phyloP scores from a whole-genome alignment of 140 eudicot species.

The Ambrosia hybrid region DNA sequence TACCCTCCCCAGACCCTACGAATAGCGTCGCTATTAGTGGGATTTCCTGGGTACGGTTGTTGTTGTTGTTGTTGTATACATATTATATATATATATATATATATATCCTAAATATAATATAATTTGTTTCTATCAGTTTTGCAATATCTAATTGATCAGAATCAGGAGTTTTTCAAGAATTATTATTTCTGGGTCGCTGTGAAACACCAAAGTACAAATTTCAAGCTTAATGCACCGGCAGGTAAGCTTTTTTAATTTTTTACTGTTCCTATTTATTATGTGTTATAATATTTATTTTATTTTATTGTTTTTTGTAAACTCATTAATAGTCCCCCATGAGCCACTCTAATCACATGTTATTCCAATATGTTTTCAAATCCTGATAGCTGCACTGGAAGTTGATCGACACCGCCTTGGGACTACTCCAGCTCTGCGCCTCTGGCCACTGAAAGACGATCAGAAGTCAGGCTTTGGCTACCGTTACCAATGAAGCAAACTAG shows the following conservation, averaged over 20 bases:
- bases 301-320: too few relatives aligned
- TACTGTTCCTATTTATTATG: not conserved
- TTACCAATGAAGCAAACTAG: not conserved
- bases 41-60: too few relatives aligned
- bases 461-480: not conserved
- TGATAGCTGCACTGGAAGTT: not conserved
- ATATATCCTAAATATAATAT: too few relatives aligned
- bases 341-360: not conserved
- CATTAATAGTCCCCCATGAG: too few relatives aligned
- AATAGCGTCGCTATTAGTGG: too few relatives aligned
- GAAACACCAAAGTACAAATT: conserved; percentile 35
- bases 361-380: not conserved
- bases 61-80: too few relatives aligned
- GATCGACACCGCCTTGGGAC: not conserved
- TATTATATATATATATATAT: too few relatives aligned
- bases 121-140: conserved; percentile 44
- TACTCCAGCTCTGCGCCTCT: not conserved
- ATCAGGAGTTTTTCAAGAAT: conserved; percentile 57
- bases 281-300: not conserved
- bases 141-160: conserved; percentile 60
- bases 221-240: not conserved
- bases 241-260: not conserved
- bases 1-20: too few relatives aligned
- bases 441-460: not conserved
- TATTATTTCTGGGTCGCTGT: conserved; percentile 43